Conservation (phyloP, 345 rosid genomes). For the Melaleuca alternifolia region DNA sequence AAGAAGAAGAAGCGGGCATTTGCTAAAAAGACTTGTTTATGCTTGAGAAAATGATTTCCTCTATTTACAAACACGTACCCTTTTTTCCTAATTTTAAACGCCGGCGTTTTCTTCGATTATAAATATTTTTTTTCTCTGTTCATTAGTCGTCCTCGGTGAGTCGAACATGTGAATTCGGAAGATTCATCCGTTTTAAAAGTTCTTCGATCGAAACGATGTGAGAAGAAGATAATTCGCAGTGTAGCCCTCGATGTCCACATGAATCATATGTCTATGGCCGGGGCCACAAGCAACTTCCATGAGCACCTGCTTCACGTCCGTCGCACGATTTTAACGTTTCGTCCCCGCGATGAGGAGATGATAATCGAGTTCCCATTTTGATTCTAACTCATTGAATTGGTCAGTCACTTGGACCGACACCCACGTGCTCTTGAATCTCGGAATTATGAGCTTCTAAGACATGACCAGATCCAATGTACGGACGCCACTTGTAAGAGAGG, state of each 20-base stretch:
- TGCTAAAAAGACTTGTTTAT: not conserved
- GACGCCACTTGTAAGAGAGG: not conserved
- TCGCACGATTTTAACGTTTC: not conserved
- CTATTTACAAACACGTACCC: too few species aligned
- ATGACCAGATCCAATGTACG: not conserved
- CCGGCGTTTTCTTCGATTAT: too few species aligned
- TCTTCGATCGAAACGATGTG: not conserved
- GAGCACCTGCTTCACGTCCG: not conserved
- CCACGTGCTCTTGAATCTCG: too few species aligned
- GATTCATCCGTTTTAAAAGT: fast-evolving
- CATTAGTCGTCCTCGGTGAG: not conserved
- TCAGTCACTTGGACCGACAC: not conserved
- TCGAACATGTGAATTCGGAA: fast-evolving
- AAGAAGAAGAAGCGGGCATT: too few species aligned
- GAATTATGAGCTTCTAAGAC: too few species aligned
- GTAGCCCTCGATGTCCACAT: fast-evolving
- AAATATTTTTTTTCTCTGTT: too few species aligned
- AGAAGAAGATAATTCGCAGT: not conserved
- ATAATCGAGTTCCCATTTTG: not conserved
- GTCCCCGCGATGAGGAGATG: not conserved
- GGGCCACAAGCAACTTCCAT: fast-evolving
- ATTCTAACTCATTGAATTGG: fast-evolving
- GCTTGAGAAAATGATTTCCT: not conserved
- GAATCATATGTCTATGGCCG: too few species aligned
- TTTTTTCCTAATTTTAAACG: too few species aligned